Conservation (phyloP, 2,329 filamentous ascomycete species). For the Apiospora rasikravindrae region DNA sequence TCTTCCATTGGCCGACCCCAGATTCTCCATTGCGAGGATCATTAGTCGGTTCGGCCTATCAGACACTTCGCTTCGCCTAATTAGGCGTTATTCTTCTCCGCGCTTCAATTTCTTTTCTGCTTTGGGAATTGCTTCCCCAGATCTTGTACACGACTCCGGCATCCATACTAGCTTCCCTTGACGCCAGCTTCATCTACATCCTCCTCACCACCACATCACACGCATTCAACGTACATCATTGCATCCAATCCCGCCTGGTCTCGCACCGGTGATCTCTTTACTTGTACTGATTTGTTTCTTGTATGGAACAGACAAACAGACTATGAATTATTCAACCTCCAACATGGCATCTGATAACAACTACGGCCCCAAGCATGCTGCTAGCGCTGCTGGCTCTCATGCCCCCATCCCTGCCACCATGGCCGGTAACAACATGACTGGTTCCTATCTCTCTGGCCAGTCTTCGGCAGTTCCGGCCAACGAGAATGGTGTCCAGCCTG, state of each 20-base stretch:
- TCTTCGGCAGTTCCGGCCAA: conserved; percentile 29
- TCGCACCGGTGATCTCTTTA: background rate
- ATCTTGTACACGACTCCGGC: background rate
- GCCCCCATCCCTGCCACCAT: conserved; percentile 29
- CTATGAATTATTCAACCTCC: conserved; percentile 31
- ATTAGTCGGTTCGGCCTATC: background rate
- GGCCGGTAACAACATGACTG: conserved; percentile 22
- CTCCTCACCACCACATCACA: background rate
- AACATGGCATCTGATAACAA: conserved; percentile 33
- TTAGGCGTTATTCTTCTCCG: background rate
- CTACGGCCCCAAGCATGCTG: conserved; percentile 30
- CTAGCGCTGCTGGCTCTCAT: conserved; percentile 30
- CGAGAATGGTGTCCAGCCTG: conserved; percentile 29
- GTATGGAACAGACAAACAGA: conserved; percentile 22
- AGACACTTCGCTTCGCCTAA: background rate
- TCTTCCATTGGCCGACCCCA: background rate
- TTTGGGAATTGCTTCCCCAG: background rate
- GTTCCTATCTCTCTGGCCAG: conserved; percentile 33
- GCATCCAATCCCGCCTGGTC: background rate
- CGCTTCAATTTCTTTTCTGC: background rate
- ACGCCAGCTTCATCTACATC: background rate
- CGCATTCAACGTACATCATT: background rate
- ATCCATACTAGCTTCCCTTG: background rate
- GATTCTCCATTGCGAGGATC: background rate
- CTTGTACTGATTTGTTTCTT: conserved; percentile 1